Evolutionary conservation across 2,329 filamentous ascomycete species (phyloP), one percentile per base, ranked within the genome.

Genomic region (Gremmenia infestans): DNA sequence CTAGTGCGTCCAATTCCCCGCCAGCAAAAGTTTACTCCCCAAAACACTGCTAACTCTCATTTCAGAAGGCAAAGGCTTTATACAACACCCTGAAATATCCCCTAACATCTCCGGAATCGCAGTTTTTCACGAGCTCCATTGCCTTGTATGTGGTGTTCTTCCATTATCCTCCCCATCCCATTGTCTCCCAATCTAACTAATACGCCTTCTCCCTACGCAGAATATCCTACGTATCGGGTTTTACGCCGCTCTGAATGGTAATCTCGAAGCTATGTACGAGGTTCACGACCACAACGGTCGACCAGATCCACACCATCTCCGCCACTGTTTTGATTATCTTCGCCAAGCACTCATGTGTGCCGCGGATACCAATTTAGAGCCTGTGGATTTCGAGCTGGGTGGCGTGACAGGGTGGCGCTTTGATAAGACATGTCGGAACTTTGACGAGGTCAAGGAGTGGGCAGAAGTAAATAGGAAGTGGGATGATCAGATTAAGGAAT

Each of bases 291-390:
- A 43, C n/a, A 23, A 43, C 22, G 3, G 45, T 32, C 22, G 39
- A 23, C 17, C 37, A 4, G 19, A 52, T 52, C n/a, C 36, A 32
- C 28, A 39, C 15, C 53, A 56, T 22, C 22, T 55, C 14, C 23
- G 36, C 12, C 56, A 58, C 43, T 58, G 56, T 25, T 58, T 58
- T 39, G 56, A 58, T 42, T 56, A 56, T 46, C 25, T 58, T 49
- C 47, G 56, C 4, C 47, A 52, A 42, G 48, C 53, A 12, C 15
- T 58, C 32, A 56, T 59, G 56, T 59, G 56, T 32, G 32, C 54
- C 14, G 56, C 53, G n/a, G 56, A 59, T 43, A 59, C 56, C 14
- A 59, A 48, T 49, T 40, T 59, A 23, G 56, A 59, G 32, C 17
- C 15, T 9, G 23, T 53, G 19, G 45, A 48, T 22, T 36, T 36